Percentiles rank a stretch among this genome's conserved stretches.
Evolutionary conservation across 495 filamentous ascomycete genomes (phyloP).

Genomic region (Glonium stellatum): DNA sequence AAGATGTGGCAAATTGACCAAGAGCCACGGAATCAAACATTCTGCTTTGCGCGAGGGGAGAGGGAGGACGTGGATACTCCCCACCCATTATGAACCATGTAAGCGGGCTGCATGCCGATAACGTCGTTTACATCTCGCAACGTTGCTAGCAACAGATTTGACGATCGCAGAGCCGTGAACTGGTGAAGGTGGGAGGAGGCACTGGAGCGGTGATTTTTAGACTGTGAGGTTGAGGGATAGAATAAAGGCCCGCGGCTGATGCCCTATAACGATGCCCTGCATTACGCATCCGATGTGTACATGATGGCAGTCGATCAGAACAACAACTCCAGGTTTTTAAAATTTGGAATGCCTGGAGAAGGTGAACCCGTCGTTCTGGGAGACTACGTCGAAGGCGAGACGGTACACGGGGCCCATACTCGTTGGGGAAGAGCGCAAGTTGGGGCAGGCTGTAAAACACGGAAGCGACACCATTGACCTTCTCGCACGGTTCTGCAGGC

Average conservation of each 20-base stretch:
- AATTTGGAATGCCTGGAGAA: background rate
- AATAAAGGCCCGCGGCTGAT: background rate
- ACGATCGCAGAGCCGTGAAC: background rate
- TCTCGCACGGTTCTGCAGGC: background rate
- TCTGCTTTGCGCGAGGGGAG: background rate
- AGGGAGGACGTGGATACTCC: background rate
- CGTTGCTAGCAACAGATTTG: background rate
- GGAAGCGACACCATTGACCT: background rate
- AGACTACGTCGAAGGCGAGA: background rate
- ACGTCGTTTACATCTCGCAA: background rate
- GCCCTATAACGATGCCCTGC: background rate
- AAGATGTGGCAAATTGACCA: too few species aligned
- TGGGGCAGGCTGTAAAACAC: background rate
- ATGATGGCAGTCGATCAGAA: background rate
- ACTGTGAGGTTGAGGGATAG: background rate
- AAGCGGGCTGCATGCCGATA: background rate
- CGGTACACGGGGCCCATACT: background rate
- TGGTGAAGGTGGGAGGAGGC: background rate
- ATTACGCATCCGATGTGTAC: background rate
- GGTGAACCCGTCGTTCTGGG: background rate
- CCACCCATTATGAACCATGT: background rate
- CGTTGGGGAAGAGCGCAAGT: background rate
- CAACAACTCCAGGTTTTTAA: background rate
- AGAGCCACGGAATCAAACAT: background rate
- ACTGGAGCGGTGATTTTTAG: background rate